Evolutionary conservation across 768 basidiomycete genomes (phyloP).

Genomic region (Leccinum barrowsii): DNA sequence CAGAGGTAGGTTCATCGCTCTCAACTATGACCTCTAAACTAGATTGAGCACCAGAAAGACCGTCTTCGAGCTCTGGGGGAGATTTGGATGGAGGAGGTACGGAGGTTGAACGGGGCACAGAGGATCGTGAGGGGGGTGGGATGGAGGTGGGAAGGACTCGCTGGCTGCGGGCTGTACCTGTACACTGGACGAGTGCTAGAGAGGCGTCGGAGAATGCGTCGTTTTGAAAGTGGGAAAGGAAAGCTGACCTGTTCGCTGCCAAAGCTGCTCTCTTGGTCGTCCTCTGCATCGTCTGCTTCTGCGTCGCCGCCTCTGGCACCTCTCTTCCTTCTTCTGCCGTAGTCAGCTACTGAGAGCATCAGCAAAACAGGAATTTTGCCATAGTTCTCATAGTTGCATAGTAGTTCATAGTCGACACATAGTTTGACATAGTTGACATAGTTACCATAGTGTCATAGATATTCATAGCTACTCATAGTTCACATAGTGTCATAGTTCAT

Average conservation of each 20-base stretch:
- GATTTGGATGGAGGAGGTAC: conserved; percentile 38
- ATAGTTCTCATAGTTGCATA: too few species aligned
- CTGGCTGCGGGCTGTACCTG: conserved; percentile 35
- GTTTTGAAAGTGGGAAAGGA: conserved; percentile 19
- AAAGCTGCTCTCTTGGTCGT: conserved; percentile 42
- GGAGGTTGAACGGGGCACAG: conserved; percentile 36
- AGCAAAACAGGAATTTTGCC: too few species aligned
- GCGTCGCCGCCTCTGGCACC: conserved; percentile 42
- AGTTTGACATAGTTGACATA: too few species aligned
- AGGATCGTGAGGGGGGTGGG: conserved; percentile 36
- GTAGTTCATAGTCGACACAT: too few species aligned
- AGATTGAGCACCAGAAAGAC: conserved; percentile 41
- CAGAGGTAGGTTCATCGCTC: conserved; percentile 47
- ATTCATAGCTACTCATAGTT: too few species aligned
- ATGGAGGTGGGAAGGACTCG: conserved; percentile 33
- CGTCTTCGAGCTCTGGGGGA: conserved; percentile 15
- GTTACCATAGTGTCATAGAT: too few species aligned
- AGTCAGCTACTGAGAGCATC: conserved; percentile 56
- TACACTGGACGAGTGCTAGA: conserved; percentile 22
- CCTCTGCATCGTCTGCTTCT: conserved; percentile 39
- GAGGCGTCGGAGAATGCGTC: conserved; percentile 7
- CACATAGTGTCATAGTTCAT: too few species aligned
- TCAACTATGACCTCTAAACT: conserved; percentile 64
- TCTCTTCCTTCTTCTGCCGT: conserved; percentile 52
- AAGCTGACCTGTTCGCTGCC: conserved; percentile 40